phyloP scores from a whole-genome alignment of 73 alveolate genomes.

The Stentor coeruleus region DNA sequence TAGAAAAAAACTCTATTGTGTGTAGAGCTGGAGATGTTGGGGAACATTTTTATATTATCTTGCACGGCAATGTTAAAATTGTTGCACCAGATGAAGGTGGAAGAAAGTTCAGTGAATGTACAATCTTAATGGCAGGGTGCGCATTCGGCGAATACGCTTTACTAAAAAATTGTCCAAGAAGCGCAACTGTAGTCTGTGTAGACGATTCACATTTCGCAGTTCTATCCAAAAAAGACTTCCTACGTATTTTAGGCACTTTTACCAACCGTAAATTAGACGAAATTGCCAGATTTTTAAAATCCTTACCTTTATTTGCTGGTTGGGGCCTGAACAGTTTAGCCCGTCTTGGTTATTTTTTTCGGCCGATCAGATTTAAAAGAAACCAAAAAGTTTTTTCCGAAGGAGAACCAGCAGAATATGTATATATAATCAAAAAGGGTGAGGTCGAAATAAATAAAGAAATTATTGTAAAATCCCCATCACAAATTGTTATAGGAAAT shows the following conservation, averaged over 20 bases:
- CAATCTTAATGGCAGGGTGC: constrained; percentile 32
- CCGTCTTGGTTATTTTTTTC: constrained; percentile 4
- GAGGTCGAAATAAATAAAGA: not conserved
- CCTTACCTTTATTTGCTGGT: constrained; percentile 39
- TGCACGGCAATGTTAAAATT: not conserved
- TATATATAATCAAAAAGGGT: not conserved
- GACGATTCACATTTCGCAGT: constrained; percentile 26
- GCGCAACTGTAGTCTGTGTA: constrained; percentile 37
- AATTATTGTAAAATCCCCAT: not conserved
- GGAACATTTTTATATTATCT: not conserved
- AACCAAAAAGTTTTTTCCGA: not conserved
- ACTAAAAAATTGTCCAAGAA: constrained; percentile 51
- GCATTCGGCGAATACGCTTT: constrained; percentile 61
- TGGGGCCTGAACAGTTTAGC: constrained; percentile 32
- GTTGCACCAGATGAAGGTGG: not conserved
- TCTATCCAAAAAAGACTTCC: constrained; percentile 16
- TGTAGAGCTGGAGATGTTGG: constrained; percentile 13
- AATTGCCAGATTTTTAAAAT: constrained; percentile 22
- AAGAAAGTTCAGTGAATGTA: constrained; percentile 27
- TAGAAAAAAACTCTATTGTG: not conserved
- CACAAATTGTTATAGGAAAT: not conserved
- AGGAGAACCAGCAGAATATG: constrained; percentile 15
- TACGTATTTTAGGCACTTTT: constrained; percentile 20
- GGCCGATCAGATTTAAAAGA: not conserved
- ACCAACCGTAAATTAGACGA: constrained; percentile 34